Evolutionary conservation across 371 early-diverging fungal genomes (phyloP), one percentile per base, ranked within the genome.

Genomic region (Lichtheimia hyalospora): DNA sequence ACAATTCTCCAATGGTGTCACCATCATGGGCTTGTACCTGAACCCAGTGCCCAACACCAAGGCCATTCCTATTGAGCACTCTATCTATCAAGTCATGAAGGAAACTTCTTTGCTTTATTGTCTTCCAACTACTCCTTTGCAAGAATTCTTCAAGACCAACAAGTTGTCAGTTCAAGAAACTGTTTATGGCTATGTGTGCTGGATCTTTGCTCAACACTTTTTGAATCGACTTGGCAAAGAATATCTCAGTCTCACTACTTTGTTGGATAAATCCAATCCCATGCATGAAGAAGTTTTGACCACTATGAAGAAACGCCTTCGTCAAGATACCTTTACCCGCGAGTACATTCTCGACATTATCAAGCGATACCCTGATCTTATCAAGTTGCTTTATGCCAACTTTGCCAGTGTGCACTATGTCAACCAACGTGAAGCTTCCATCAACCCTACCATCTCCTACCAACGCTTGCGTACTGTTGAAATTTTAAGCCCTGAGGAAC

Each of bases 1-100:
- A 83, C 96, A 98, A 84, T 97, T 98, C 78, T 95, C 96, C 51
- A 97, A 97, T 79, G 98, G 98, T 68, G 91, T 98, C 52, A 96
- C 98, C 54, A 89, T 98, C 69, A 88, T 96, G 75, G 89, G 89
- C 61, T 74, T 97, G 49, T 97, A 97, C 82, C 83, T 98, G 51
- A 90, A 92, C 68, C 95, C 89, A 50, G 67, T 91, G 16, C 89
- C 91, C 61, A 86, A 84, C 66, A 82, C 90, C 63, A 89, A 84
- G 66, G 84, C 89, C 14, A 83, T 90, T 7, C 94, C 96, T 50
- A 90, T 97, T 63, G 97, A 96, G 70, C 90, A 87, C 70, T 84
- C 94, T 34, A 93, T 98, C 71, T 84, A 84, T 64, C 98, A 98
- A 81, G 93, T 98, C 67, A 92, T 95, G 81, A 94, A 93, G 83